Percentiles rank a stretch among this genome's conserved stretches.
Conservation (phyloP, 495 filamentous ascomycete genomes). For the Monascus purpureus region DNA sequence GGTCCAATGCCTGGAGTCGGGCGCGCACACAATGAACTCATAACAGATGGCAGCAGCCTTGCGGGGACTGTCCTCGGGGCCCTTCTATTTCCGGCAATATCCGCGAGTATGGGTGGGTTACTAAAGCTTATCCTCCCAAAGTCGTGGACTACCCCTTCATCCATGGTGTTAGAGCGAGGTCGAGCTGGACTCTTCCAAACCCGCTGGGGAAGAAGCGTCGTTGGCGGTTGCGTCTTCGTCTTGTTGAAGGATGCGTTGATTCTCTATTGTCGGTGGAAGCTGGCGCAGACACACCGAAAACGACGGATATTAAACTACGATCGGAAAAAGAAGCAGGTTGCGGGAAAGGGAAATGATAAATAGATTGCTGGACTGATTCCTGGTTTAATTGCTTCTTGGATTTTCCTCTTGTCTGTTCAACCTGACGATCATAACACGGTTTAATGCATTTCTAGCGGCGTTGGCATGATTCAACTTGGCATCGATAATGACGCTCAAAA, state of each 20-base stretch:
- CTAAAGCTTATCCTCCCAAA: conserved; percentile 47
- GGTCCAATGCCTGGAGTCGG: conserved; percentile 19
- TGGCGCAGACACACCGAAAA: conserved; percentile 51
- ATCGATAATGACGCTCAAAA: too few relatives aligned
- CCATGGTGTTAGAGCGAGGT: conserved; percentile 19
- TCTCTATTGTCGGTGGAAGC: conserved; percentile 60
- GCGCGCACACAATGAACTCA: conserved; percentile 29
- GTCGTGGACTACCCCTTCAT: conserved; percentile 42
- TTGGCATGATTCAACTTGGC: too few relatives aligned
- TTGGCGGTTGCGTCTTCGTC: conserved; percentile 69
- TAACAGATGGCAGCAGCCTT: conserved; percentile 36
- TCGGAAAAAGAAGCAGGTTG: conserved; percentile 21
- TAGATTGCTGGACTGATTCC: background rate
- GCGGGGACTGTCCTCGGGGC: conserved; percentile 47
- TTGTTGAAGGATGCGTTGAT: conserved; percentile 61
- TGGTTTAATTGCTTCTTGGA: too few relatives aligned
- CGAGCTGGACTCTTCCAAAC: conserved; percentile 52
- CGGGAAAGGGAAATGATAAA: conserved; percentile 6
- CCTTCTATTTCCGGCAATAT: conserved; percentile 47
- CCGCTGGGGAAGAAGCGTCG: conserved; percentile 64
- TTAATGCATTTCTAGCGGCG: too few relatives aligned
- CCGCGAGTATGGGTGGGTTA: conserved; percentile 52
- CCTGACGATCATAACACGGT: too few relatives aligned
- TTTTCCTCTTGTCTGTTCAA: too few relatives aligned
- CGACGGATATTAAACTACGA: conserved; percentile 57